phyloP scores from a whole-genome alignment of 495 filamentous ascomycete species.

The Collariella sp. region DNA sequence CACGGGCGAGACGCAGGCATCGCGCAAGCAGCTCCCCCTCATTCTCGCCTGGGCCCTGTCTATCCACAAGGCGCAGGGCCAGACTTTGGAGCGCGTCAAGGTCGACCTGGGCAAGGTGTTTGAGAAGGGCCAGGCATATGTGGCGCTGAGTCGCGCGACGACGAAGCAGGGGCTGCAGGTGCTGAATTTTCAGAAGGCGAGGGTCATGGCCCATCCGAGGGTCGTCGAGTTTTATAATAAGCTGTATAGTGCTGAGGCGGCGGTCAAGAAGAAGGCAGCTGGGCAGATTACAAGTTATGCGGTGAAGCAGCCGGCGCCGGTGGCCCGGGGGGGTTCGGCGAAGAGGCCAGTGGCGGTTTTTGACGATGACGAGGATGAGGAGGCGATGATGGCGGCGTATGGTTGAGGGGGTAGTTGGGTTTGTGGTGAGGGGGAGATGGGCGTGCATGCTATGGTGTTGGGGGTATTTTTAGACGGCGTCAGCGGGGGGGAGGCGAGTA shows the following conservation, averaged over 20 bases:
- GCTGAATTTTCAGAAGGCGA: constrained; percentile 73
- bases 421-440: background rate
- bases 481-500: background rate
- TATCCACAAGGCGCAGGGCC: constrained; percentile 97
- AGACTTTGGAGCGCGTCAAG: constrained; percentile 90
- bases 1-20: constrained; percentile 87
- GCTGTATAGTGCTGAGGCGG: constrained; percentile 54
- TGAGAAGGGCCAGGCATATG: constrained; percentile 88
- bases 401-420: constrained; percentile 16
- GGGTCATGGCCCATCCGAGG: constrained; percentile 89
- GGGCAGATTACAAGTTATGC: constrained; percentile 26
- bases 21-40: constrained; percentile 67
- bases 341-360: constrained; percentile 2
- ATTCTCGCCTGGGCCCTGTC: constrained; percentile 95
- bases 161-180: constrained; percentile 84
- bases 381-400: constrained; percentile 31
- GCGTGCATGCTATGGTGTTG: constrained; percentile 7
- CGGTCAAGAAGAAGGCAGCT: constrained; percentile 20
- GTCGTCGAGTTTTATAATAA: constrained; percentile 79
- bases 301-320: constrained; percentile 9
- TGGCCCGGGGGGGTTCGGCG: background rate
- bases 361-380: constrained; percentile 34
- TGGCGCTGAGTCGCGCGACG: constrained; percentile 77
- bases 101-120: constrained; percentile 88
- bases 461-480: background rate